Evolutionary conservation across 1,284 basidiomycete species (phyloP).

Genomic region (Ustilago vetiveriae): DNA sequence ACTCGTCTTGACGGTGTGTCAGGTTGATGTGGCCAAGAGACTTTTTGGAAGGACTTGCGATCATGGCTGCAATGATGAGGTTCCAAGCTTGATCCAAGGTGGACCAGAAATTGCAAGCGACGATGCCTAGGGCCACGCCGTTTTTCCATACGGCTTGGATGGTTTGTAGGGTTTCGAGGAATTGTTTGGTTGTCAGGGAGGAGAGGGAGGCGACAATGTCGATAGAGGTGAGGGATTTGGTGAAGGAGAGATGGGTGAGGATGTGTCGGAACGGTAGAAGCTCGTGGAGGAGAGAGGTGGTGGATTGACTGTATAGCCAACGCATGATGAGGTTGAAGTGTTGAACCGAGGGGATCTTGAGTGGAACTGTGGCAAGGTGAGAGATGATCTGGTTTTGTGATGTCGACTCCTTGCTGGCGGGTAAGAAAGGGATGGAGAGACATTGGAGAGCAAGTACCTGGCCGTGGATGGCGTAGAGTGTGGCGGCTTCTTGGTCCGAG

Average conservation of each 20-base stretch:
- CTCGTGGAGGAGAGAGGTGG: slow-evolving; percentile 34
- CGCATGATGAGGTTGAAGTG: slow-evolving; percentile 34
- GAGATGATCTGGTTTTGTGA: too few species aligned
- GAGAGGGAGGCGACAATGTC: slow-evolving; percentile 42
- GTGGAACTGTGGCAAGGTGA: slow-evolving; percentile 29
- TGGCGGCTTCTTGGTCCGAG: slow-evolving; percentile 21
- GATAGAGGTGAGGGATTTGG: not conserved
- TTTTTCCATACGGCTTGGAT: slow-evolving; percentile 50
- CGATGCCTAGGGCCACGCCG: slow-evolving; percentile 46
- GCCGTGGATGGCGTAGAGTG: slow-evolving; percentile 33
- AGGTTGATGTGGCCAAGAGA: too few species aligned
- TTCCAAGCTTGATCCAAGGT: slow-evolving; percentile 42
- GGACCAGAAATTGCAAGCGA: slow-evolving; percentile 34
- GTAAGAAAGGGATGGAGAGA: slow-evolving; percentile 43
- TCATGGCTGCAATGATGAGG: slow-evolving; percentile 31
- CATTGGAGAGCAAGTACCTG: slow-evolving; percentile 44
- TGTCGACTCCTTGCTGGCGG: slow-evolving; percentile 7
- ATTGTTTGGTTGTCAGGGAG: slow-evolving; percentile 19
- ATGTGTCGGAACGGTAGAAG: slow-evolving; percentile 41
- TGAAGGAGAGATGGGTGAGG: slow-evolving; percentile 13
- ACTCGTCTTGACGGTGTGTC: too few species aligned
- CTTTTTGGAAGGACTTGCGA: slow-evolving; percentile 13
- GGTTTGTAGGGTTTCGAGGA: slow-evolving; percentile 28
- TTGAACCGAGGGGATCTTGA: slow-evolving; percentile 22
- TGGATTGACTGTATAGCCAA: slow-evolving; percentile 40